Evolutionary conservation across 139 green algal genomes (phyloP).

Genomic region (Micractinium conductrix): DNA sequence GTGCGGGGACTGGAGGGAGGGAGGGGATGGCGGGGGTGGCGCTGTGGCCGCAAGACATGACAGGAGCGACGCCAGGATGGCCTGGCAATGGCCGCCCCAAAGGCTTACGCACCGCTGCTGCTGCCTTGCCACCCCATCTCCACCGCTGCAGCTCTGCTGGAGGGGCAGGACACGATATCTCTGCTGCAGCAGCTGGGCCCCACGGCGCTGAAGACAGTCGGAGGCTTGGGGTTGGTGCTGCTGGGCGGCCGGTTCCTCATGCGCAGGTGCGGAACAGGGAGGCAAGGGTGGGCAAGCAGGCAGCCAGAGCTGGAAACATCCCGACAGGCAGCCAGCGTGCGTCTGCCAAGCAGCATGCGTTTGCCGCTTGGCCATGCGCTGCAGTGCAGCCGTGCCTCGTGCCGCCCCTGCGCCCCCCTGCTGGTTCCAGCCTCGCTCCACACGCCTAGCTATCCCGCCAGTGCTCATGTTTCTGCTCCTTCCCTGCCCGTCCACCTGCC

Average conservation of each 20-base stretch:
- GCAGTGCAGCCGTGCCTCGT: too few relatives aligned
- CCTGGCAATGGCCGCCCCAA: neutral
- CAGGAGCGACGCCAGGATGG: too few relatives aligned
- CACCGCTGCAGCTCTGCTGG: conserved; percentile 11
- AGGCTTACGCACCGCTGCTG: neutral
- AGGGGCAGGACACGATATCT: conserved; percentile 36
- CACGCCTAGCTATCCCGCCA: too few relatives aligned
- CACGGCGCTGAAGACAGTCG: conserved; percentile 73
- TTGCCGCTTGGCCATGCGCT: too few relatives aligned
- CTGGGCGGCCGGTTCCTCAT: conserved; percentile 86
- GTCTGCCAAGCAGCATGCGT: too few relatives aligned
- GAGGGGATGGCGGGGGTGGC: neutral
- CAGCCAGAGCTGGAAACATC: too few relatives aligned
- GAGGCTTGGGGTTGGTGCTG: conserved; percentile 82
- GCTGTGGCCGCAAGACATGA: too few relatives aligned
- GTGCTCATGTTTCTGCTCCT: neutral
- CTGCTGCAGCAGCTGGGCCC: conserved; percentile 74
- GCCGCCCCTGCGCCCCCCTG: too few relatives aligned
- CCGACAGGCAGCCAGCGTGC: too few relatives aligned
- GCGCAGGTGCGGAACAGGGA: conserved; percentile 46
- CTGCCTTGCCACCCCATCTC: neutral
- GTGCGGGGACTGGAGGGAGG: neutral
- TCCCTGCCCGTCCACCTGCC: neutral
- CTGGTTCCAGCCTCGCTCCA: too few relatives aligned
- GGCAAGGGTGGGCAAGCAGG: too few relatives aligned